These are phyloP conservation scores for Trametes punicea DNA, from an alignment of 768 basidiomycete genomes.

Conservation along the genomic window DNA sequence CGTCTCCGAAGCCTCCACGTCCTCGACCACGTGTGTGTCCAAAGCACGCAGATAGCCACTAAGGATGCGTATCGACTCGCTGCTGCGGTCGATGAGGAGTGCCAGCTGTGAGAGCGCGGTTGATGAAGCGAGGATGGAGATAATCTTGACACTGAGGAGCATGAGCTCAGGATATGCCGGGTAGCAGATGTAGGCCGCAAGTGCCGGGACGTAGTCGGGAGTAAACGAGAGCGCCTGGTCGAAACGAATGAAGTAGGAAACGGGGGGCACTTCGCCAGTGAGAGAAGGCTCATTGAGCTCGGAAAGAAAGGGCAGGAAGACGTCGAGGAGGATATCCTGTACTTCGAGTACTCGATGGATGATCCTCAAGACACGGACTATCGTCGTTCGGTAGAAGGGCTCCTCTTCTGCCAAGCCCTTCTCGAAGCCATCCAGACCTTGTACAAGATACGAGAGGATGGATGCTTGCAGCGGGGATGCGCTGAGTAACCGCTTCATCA, in stretches of 20 bases:
- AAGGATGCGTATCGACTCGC: constrained; percentile 82
- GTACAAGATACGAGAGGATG: constrained; percentile 76
- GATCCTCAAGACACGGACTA: constrained; percentile 79
- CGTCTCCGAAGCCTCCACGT: constrained; percentile 57
- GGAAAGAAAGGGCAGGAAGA: constrained; percentile 73
- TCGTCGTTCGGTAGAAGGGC: constrained; percentile 68
- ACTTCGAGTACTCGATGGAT: constrained; percentile 77
- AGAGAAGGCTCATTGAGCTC: constrained; percentile 58
- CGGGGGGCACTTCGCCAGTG: constrained; percentile 53
- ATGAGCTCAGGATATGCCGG: constrained; percentile 70
- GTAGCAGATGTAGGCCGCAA: constrained; percentile 77
- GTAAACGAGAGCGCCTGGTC: constrained; percentile 73
- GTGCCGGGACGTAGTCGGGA: constrained; percentile 69
- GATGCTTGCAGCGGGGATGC: constrained; percentile 67
- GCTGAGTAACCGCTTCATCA: constrained; percentile 76
- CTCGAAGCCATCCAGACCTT: constrained; percentile 76
- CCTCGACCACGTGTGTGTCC: constrained; percentile 56
- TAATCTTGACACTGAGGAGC: constrained; percentile 74
- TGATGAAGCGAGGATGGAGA: constrained; percentile 64
- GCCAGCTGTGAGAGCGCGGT: constrained; percentile 69
- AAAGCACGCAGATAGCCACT: constrained; percentile 73
- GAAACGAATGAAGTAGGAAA: constrained; percentile 68
- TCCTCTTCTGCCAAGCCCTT: constrained; percentile 66
- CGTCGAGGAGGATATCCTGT: constrained; percentile 87
- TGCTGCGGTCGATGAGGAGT: constrained; percentile 74